Evolutionary conservation across 1,139 yeast genomes (phyloP).

Genomic region (Geotrichum australiense): DNA sequence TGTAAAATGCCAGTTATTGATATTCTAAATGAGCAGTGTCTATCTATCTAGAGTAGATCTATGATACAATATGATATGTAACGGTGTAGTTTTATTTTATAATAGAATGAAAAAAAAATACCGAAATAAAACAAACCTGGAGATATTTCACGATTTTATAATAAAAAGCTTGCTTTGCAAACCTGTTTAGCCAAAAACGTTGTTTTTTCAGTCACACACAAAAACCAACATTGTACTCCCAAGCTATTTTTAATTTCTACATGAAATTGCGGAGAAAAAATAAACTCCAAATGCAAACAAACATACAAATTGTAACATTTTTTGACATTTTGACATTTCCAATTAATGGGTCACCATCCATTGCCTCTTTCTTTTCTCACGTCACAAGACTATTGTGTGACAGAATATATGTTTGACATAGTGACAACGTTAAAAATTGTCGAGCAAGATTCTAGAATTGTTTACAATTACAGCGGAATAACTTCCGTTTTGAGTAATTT

Average conservation of each 20-base stretch:
- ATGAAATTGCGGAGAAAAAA: background rate
- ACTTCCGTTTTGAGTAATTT: conserved; percentile 1
- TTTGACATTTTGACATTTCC: background rate
- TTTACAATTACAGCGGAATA: background rate
- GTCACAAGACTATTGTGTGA: background rate
- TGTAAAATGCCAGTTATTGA: background rate
- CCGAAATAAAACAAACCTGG: background rate
- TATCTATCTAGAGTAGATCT: background rate
- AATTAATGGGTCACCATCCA: background rate
- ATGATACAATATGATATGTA: too few relatives aligned
- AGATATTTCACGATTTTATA: conserved; percentile 5
- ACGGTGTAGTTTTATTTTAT: background rate
- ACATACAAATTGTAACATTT: background rate
- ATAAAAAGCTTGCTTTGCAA: background rate
- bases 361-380: background rate
- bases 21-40: background rate
- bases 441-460: background rate
- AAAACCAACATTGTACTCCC: too few relatives aligned
- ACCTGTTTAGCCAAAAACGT: too few relatives aligned
- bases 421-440: background rate
- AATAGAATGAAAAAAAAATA: background rate
- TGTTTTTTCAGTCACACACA: too few relatives aligned
- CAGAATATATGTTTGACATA: background rate
- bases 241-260: too few relatives aligned
- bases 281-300: background rate